A percentile compares a stretch with the other conserved stretches of the same genome.
phyloP scores from a whole-genome alignment of 2,329 filamentous ascomycete genomes.

The Coniochaeta ligniaria region DNA sequence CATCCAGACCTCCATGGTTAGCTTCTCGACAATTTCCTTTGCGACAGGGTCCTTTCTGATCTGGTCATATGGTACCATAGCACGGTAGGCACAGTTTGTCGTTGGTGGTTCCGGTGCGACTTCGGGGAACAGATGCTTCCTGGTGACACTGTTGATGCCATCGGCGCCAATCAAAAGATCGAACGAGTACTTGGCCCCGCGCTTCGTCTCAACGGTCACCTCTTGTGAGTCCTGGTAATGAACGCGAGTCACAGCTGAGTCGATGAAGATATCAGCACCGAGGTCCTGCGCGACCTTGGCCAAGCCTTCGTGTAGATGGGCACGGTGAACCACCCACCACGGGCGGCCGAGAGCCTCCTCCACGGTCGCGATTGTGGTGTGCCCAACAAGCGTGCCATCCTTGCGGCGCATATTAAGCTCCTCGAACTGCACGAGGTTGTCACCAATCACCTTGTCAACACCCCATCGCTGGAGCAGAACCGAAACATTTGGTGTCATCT shows the following conservation, averaged over 20 bases:
- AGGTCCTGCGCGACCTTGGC: conserved; percentile 27
- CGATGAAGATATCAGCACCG: conserved; percentile 28
- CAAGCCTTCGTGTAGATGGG: conserved; percentile 36
- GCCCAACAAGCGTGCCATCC: conserved; percentile 28
- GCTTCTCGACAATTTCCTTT: conserved; percentile 25
- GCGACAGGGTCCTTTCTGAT: conserved; percentile 32
- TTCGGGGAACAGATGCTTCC: conserved; percentile 30
- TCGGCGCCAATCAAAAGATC: conserved; percentile 33
- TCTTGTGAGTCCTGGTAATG: conserved; percentile 16
- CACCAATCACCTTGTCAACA: conserved; percentile 29
- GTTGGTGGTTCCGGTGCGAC: conserved; percentile 29
- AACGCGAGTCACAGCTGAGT: conserved; percentile 25
- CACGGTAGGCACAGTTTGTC: conserved; percentile 35
- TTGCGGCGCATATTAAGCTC: conserved; percentile 30
- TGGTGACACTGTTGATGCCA: conserved; percentile 29
- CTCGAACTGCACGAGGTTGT: conserved; percentile 29
- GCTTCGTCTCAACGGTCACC: conserved; percentile 21
- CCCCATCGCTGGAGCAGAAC: conserved; percentile 29
- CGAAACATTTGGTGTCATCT: conserved; percentile 33
- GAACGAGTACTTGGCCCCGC: conserved; percentile 17
- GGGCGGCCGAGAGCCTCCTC: conserved; percentile 23
- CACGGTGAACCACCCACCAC: conserved; percentile 40
- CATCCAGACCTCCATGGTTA: conserved; percentile 39
- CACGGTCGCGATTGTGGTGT: conserved; percentile 24
- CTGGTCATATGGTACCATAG: conserved; percentile 33